Evolutionary conservation across 2,329 filamentous ascomycete species (phyloP).

Genomic region (Alternaria rosae): DNA sequence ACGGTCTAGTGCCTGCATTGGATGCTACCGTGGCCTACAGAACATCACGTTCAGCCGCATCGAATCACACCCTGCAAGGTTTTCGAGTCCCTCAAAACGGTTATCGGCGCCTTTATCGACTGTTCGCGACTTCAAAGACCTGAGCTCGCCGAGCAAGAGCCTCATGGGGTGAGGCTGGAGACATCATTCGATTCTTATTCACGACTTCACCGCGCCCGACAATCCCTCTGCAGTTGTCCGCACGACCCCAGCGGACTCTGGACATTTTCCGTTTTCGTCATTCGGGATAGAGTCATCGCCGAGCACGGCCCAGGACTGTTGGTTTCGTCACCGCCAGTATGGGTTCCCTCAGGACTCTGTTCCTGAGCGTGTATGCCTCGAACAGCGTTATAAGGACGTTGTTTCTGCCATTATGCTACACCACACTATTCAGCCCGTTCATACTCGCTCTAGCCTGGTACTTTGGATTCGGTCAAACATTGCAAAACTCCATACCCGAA

Average conservation of each 20-base stretch:
- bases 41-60: constrained; percentile 17
- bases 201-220: constrained; percentile 4
- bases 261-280: constrained; percentile 10
- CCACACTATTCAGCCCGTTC: constrained; percentile 42
- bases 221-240: constrained; percentile 1
- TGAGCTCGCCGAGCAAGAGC: constrained; percentile 15
- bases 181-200: constrained; percentile 9
- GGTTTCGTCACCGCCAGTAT: constrained; percentile 26
- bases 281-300: constrained; percentile 10
- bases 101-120: background rate
- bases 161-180: constrained; percentile 17
- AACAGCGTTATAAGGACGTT: constrained; percentile 42
- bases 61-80: constrained; percentile 16
- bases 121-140: background rate
- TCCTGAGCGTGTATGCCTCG: constrained; percentile 44
- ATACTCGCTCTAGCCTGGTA: constrained; percentile 30
- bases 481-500: constrained; percentile 29
- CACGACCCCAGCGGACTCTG: constrained; percentile 1
- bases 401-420: constrained; percentile 46
- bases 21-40: constrained; percentile 16
- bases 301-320: constrained; percentile 2
- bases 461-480: constrained; percentile 28
- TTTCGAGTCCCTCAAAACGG: constrained; percentile 1
- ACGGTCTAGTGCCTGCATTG: constrained; percentile 3
- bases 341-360: constrained; percentile 42